Conservation (phyloP, 2,329 filamentous ascomycete genomes). For the Colletotrichum lindemuthianum region DNA sequence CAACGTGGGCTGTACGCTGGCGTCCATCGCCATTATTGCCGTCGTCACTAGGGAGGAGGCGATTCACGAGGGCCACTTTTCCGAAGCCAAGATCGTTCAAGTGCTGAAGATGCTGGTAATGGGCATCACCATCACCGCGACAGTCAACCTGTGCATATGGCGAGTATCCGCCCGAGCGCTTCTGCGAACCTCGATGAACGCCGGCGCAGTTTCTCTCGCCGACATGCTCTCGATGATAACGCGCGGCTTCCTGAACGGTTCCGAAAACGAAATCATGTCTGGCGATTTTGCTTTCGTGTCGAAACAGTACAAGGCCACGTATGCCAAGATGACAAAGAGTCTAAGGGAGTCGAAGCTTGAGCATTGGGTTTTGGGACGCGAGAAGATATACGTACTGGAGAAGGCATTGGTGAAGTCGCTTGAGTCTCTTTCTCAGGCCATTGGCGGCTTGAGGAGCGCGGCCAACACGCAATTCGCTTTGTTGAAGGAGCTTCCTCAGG, state of each 20-base stretch:
- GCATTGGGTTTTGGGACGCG: slow-evolving; percentile 83
- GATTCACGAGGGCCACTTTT: slow-evolving; percentile 84
- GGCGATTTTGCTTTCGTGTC: slow-evolving; percentile 71
- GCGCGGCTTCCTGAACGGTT: slow-evolving; percentile 83
- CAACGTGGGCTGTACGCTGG: slow-evolving; percentile 85
- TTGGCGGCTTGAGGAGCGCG: slow-evolving; percentile 90
- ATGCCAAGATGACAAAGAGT: slow-evolving; percentile 78
- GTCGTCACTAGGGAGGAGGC: slow-evolving; percentile 92
- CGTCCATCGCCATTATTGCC: slow-evolving; percentile 89
- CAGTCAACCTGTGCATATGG: slow-evolving; percentile 81
- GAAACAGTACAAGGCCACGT: slow-evolving; percentile 72
- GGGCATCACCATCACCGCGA: slow-evolving; percentile 76
- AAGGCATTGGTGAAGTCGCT: slow-evolving; percentile 84
- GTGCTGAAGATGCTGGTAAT: slow-evolving; percentile 86
- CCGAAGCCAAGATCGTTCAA: slow-evolving; percentile 82
- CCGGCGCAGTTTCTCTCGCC: slow-evolving; percentile 78
- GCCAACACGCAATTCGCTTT: slow-evolving; percentile 89
- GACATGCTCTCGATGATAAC: slow-evolving; percentile 86
- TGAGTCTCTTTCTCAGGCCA: slow-evolving; percentile 85
- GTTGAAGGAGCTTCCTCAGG: slow-evolving; percentile 68
- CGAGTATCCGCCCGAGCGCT: slow-evolving; percentile 80
- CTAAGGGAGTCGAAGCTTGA: slow-evolving; percentile 89
- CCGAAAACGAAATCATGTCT: slow-evolving; percentile 79
- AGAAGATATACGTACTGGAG: slow-evolving; percentile 82
- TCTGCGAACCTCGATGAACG: slow-evolving; percentile 78